Evolutionary conservation across 345 rosid genomes (phyloP).

Genomic region (Hibiscus tridactylites): DNA sequence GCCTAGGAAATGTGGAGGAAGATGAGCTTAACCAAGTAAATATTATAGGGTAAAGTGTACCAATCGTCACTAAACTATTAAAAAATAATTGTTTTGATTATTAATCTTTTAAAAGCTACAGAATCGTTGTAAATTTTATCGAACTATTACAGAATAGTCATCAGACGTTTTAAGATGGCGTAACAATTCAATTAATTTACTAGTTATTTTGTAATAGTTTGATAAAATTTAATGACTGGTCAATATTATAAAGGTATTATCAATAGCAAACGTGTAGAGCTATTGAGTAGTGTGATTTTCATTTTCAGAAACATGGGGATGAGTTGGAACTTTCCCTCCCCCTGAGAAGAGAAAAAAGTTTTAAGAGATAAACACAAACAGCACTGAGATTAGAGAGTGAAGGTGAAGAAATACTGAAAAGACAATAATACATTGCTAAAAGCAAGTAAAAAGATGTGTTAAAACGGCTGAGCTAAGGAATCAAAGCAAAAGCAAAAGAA

Average conservation of each 20-base stretch:
- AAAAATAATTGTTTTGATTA: too few relatives aligned
- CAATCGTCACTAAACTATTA: too few relatives aligned
- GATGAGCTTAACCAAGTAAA: neutral
- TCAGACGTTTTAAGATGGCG: too few relatives aligned
- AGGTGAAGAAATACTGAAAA: neutral
- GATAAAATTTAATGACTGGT: too few relatives aligned
- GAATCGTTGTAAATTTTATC: too few relatives aligned
- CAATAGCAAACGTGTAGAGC: too few relatives aligned
- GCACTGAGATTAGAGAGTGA: neutral
- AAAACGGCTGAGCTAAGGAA: neutral
- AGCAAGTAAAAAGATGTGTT: neutral
- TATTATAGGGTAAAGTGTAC: neutral
- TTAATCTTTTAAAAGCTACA: too few relatives aligned
- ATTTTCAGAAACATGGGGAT: neutral
- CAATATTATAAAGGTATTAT: neutral
- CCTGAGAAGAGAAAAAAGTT: neutral
- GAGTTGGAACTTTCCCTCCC: neutral
- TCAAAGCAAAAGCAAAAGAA: neutral
- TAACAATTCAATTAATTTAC: too few relatives aligned
- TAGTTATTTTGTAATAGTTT: too few relatives aligned
- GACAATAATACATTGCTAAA: neutral
- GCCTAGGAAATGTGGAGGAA: constrained; percentile 10
- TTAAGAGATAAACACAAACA: neutral
- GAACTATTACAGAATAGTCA: too few relatives aligned
- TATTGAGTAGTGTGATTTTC: too few relatives aligned